A percentile compares a stretch with the other conserved stretches of the same genome.
phyloP scores from a whole-genome alignment of 73 alveolate species.

The Stentor roeselii region DNA sequence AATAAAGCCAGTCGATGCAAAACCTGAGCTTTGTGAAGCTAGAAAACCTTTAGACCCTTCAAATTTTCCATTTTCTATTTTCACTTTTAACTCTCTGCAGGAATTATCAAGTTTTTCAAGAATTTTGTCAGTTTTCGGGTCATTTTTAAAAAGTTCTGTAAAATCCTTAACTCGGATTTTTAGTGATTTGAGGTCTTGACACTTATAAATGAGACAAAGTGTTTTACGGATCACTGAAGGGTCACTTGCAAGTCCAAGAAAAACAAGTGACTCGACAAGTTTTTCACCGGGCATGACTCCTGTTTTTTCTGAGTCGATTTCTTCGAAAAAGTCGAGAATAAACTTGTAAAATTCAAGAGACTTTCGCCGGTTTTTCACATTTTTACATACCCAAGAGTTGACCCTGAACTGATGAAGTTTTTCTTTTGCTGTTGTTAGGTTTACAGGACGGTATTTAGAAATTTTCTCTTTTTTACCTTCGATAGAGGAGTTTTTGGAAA shows the following conservation, averaged over 20 bases:
- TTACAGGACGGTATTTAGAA: not conserved
- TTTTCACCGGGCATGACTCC: not conserved
- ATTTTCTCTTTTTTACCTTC: not conserved
- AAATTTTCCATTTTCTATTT: not conserved
- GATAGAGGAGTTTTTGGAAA: not conserved
- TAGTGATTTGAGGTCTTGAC: not conserved
- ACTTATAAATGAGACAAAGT: not conserved
- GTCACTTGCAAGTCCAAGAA: not conserved
- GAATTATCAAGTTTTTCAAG: not conserved
- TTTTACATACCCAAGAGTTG: not conserved
- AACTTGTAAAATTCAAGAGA: not conserved
- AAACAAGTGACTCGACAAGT: not conserved
- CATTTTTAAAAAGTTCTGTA: not conserved
- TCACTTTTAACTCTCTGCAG: conserved; percentile 5
- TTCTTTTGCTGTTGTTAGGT: not conserved
- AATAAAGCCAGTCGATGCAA: not conserved
- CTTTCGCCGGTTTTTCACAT: not conserved
- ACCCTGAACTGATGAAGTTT: not conserved
- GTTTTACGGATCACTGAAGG: not conserved
- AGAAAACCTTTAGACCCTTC: not conserved
- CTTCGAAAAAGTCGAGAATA: not conserved
- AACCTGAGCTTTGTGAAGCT: not conserved
- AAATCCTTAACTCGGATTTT: not conserved
- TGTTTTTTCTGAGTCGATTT: not conserved
- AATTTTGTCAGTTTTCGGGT: not conserved